A percentile compares a stretch with the other conserved stretches of the same genome.
phyloP scores from a whole-genome alignment of 139 green algal species.

The Gonium pectorale region DNA sequence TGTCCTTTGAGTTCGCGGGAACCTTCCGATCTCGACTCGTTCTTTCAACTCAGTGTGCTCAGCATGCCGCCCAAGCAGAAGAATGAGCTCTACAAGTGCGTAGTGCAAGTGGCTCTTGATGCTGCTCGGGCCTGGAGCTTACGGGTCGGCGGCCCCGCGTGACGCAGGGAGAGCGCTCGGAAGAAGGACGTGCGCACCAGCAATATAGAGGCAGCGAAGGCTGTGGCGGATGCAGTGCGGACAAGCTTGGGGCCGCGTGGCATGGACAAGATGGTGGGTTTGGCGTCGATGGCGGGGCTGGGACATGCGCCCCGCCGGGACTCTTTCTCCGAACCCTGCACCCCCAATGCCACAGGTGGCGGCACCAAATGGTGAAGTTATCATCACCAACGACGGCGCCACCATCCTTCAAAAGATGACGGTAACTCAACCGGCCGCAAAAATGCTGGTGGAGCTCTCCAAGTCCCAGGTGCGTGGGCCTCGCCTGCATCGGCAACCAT shows the following conservation, averaged over 20 bases:
- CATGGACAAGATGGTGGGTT: conserved; percentile 99
- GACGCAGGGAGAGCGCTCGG: conserved; percentile 82
- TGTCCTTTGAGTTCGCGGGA: no score
- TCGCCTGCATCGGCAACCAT: no score
- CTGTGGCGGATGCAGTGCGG: conserved; percentile 95
- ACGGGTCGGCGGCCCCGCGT: conserved; percentile 11
- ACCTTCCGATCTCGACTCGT: no score
- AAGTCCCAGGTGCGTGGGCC: conserved; percentile 91
- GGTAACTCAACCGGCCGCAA: conserved; percentile 96
- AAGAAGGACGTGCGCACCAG: conserved; percentile 93
- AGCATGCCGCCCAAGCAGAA: conserved; percentile 35
- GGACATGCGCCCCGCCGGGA: neutral
- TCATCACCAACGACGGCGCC: conserved; percentile 99
- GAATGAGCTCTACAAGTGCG: conserved; percentile 48
- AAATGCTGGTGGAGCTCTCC: conserved; percentile 99
- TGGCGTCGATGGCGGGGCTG: neutral
- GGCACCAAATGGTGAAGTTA: conserved; percentile 92
- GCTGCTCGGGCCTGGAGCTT: neutral
- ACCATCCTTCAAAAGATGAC: conserved; percentile 99
- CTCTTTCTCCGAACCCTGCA: neutral
- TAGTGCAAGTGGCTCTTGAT: neutral
- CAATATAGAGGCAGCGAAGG: conserved; percentile 99
- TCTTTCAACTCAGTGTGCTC: no score
- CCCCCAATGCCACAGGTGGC: conserved; percentile 72
- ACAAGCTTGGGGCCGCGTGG: conserved; percentile 95